Evolutionary conservation across 2,329 filamentous ascomycete species (phyloP).

Genomic region (Calonectria montana): DNA sequence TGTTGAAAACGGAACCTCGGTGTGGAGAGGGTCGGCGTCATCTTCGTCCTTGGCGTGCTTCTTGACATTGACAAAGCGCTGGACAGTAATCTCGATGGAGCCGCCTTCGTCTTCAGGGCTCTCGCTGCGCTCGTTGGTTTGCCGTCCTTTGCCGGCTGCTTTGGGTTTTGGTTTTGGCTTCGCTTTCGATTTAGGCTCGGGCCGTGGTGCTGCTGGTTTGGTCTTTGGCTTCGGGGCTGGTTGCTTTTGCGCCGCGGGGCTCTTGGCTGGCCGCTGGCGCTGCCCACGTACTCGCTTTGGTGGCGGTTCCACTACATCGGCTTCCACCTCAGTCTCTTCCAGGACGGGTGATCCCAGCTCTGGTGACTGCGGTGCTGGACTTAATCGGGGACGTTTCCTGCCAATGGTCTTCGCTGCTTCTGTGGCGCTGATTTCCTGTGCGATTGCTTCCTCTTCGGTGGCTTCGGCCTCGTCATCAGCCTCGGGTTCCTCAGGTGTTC

Average conservation of each 20-base stretch:
- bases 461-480: slow-evolving; percentile 37
- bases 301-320: slow-evolving; percentile 44
- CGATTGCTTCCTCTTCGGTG: slow-evolving; percentile 41
- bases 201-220: background rate
- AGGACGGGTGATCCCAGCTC: slow-evolving; percentile 52
- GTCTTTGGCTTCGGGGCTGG: slow-evolving; percentile 41
- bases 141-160: slow-evolving; percentile 32
- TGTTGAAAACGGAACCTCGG: slow-evolving; percentile 65
- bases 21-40: slow-evolving; percentile 57
- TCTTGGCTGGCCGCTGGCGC: slow-evolving; percentile 45
- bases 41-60: slow-evolving; percentile 53
- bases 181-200: slow-evolving; percentile 29
- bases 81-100: slow-evolving; percentile 67
- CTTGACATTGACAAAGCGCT: slow-evolving; percentile 66
- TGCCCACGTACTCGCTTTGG: slow-evolving; percentile 52
- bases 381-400: slow-evolving; percentile 56
- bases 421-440: slow-evolving; percentile 56
- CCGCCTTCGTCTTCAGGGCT: slow-evolving; percentile 36
- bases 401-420: slow-evolving; percentile 57
- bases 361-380: slow-evolving; percentile 52
- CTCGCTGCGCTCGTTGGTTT: slow-evolving; percentile 23
- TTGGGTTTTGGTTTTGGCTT: slow-evolving; percentile 31
- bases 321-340: slow-evolving; percentile 43
- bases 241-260: slow-evolving; percentile 57
- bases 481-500: slow-evolving; percentile 14